phyloP scores from a whole-genome alignment of 2,329 filamentous ascomycete species.

The Xylaria arbuscula region DNA sequence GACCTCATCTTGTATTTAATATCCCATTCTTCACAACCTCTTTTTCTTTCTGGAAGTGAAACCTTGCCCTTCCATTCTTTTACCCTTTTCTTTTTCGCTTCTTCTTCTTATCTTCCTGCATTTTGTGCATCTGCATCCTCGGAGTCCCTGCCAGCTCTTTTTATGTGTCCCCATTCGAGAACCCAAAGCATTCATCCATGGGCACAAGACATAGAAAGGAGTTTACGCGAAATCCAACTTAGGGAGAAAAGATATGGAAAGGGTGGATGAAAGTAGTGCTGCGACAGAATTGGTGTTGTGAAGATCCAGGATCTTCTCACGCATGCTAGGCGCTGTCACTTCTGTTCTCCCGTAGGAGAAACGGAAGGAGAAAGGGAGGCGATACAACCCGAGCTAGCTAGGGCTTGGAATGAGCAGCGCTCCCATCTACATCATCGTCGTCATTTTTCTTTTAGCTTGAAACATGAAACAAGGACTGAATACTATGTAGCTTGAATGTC shows the following conservation, averaged over 20 bases:
- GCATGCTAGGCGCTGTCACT: neutral
- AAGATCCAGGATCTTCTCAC: neutral
- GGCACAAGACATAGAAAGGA: slow-evolving; percentile 10
- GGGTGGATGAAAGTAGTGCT: neutral
- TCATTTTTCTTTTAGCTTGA: neutral
- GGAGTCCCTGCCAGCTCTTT: slow-evolving; percentile 18
- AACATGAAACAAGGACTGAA: slow-evolving; percentile 4
- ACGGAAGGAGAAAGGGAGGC: neutral
- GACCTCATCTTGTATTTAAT: slow-evolving; percentile 34
- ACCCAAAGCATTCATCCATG: slow-evolving; percentile 7
- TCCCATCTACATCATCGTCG: slow-evolving; percentile 1
- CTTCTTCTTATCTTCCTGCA: slow-evolving; percentile 23
- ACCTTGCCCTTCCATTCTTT: slow-evolving; percentile 21
- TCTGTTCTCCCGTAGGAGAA: neutral
- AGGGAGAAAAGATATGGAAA: neutral
- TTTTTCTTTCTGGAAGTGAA: slow-evolving; percentile 27
- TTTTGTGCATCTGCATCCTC: slow-evolving; percentile 29
- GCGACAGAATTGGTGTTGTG: neutral
- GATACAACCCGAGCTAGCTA: neutral
- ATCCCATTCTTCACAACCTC: slow-evolving; percentile 37
- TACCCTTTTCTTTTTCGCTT: slow-evolving; percentile 27
- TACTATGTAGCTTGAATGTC: slow-evolving; percentile 4
- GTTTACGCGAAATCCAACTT: neutral
- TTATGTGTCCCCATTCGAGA: neutral
- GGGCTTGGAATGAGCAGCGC: neutral